Evolutionary conservation across 768 basidiomycete species (phyloP).

Genomic region (Termitomyces titanicus): DNA sequence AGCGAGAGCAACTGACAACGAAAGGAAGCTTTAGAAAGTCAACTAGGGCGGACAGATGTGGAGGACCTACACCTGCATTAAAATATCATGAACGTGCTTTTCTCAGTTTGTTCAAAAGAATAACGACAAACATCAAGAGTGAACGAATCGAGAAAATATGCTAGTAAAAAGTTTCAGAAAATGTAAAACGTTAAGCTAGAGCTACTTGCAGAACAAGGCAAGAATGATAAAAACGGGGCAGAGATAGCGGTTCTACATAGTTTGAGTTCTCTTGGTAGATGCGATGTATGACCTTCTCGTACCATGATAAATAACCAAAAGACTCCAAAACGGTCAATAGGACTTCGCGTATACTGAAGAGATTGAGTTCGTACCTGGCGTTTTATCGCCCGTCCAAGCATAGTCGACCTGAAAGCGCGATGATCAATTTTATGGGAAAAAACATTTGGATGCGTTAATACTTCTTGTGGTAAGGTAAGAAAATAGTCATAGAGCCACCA

Average conservation of each 20-base stretch:
- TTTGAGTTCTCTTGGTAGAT: too few species aligned
- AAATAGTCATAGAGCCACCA: constrained; percentile 17
- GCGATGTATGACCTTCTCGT: too few species aligned
- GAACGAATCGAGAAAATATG: constrained; percentile 4
- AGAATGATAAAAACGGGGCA: constrained; percentile 11
- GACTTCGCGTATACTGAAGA: too few species aligned
- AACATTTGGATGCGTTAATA: too few species aligned
- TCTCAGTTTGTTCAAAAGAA: too few species aligned
- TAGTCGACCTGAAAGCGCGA: not conserved
- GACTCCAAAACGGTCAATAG: too few species aligned
- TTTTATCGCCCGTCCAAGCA: constrained; percentile 4
- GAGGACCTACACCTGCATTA: too few species aligned
- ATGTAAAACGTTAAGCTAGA: too few species aligned
- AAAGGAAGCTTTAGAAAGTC: not conserved
- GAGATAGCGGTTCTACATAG: constrained; percentile 19
- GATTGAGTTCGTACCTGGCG: constrained; percentile 1
- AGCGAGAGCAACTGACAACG: constrained; percentile 2
- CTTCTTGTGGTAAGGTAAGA: constrained; percentile 12
- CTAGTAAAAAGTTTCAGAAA: too few species aligned
- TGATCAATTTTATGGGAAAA: not conserved
- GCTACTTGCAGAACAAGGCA: constrained; percentile 9
- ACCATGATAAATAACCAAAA: constrained; percentile 10
- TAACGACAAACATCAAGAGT: not conserved
- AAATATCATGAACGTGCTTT: too few species aligned
- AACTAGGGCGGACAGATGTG: not conserved